Conservation (phyloP, 2,329 filamentous ascomycete genomes). For the Epichloe sp. region DNA sequence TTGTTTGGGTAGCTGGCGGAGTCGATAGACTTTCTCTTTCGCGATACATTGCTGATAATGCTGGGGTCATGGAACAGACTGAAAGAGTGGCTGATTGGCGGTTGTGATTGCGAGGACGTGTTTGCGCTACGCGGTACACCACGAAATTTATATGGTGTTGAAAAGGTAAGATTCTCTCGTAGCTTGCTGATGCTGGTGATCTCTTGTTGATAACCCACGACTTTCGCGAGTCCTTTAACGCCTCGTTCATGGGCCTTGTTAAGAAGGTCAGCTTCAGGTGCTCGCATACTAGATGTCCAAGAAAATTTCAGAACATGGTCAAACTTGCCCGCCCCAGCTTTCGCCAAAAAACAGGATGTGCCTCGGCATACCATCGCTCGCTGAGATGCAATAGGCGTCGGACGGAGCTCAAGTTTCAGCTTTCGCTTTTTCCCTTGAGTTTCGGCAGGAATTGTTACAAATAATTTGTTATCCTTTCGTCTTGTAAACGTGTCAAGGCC, state of each 20-base stretch:
- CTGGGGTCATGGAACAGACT: background rate
- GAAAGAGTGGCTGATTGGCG: background rate
- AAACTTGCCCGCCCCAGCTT: background rate
- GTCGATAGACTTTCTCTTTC: constrained; percentile 1
- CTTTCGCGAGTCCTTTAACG: background rate
- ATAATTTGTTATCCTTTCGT: background rate
- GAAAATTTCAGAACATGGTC: background rate
- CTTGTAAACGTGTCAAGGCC: constrained; percentile 5
- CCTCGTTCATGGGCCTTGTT: background rate
- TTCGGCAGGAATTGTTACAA: background rate
- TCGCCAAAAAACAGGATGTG: background rate
- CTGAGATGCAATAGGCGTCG: background rate
- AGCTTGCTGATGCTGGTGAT: background rate
- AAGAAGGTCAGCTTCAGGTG: background rate
- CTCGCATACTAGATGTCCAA: background rate
- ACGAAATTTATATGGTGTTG: background rate
- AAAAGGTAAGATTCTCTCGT: background rate
- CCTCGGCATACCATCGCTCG: background rate
- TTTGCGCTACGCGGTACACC: background rate
- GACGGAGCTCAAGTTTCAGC: background rate
- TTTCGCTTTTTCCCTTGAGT: background rate
- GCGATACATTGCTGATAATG: background rate
- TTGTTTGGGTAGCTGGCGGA: background rate
- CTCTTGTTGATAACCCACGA: background rate
- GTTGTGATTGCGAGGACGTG: background rate